Evolutionary conservation across 1,284 basidiomycete genomes (phyloP).

Genomic region (Amylostereum areolatum): DNA sequence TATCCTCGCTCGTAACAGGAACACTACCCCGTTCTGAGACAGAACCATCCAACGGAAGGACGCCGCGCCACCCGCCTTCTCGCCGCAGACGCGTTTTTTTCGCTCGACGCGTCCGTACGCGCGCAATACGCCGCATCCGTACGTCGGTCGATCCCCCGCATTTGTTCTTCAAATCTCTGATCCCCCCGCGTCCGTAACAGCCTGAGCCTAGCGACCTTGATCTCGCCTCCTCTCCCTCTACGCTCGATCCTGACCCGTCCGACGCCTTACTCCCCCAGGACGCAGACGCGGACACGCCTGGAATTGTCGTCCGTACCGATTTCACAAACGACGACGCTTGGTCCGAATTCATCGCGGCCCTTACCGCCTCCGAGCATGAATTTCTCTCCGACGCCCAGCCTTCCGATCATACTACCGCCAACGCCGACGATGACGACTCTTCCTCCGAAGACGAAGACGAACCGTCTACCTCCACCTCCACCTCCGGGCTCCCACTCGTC

Average conservation of each 20-base stretch:
- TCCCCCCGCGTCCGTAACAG: background rate
- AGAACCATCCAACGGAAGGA: constrained; percentile 29
- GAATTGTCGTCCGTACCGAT: constrained; percentile 64
- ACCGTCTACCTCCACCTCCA: constrained; percentile 18
- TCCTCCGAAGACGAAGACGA: constrained; percentile 15
- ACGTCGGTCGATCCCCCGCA: constrained; percentile 10
- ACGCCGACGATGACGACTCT: constrained; percentile 16
- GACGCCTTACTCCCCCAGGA: constrained; percentile 22
- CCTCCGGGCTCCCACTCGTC: constrained; percentile 1
- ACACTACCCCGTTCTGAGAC: constrained; percentile 29
- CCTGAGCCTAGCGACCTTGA: constrained; percentile 9
- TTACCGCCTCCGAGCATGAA: constrained; percentile 48
- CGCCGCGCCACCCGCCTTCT: constrained; percentile 34
- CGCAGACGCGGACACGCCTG: constrained; percentile 29
- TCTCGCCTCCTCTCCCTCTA: constrained; percentile 22
- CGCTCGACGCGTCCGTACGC: constrained; percentile 15
- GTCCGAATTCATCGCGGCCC: constrained; percentile 42
- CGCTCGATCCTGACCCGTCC: constrained; percentile 41
- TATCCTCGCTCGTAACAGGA: constrained; percentile 18
- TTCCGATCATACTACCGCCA: constrained; percentile 13
- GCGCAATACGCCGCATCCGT: constrained; percentile 19
- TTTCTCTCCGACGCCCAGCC: constrained; percentile 18
- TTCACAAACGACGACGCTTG: constrained; percentile 62
- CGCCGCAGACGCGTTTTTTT: constrained; percentile 31
- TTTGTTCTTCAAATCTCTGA: background rate